Conservation (phyloP, 2,329 filamentous ascomycete genomes). For the Sporothrix luriei region DNA sequence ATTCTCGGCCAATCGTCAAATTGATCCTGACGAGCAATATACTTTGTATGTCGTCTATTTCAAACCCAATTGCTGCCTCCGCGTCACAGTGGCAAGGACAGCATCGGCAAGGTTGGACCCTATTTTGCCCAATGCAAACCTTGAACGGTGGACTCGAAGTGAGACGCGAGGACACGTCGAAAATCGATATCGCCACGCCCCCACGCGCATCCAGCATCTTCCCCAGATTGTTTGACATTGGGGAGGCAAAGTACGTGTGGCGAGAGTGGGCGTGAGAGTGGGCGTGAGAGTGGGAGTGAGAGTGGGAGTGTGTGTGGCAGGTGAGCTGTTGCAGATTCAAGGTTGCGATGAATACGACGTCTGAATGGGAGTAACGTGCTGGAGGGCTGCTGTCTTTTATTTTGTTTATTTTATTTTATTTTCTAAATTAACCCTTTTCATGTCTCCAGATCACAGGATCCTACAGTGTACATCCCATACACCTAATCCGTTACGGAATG, state of each 20-base stretch:
- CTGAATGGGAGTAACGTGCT: neutral
- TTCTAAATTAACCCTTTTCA: no score
- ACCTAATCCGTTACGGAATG: neutral
- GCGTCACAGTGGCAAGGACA: neutral
- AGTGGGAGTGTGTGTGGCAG: neutral
- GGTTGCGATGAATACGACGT: neutral
- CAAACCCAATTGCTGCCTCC: neutral
- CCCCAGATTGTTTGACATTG: constrained; percentile 5
- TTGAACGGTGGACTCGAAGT: neutral
- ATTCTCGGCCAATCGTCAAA: neutral
- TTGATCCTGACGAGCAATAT: neutral
- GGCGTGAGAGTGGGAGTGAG: neutral
- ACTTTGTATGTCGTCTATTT: neutral
- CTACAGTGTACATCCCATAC: no score
- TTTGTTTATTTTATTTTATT: neutral
- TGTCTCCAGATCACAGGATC: neutral
- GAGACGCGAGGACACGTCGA: neutral
- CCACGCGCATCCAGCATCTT: neutral
- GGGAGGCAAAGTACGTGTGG: neutral
- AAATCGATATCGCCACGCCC: neutral
- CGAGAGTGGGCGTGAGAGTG: neutral
- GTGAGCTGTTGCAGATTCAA: neutral
- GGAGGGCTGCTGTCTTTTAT: neutral
- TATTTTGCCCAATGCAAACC: neutral
- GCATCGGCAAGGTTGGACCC: constrained; percentile 4